Conservation (phyloP, 2,329 filamentous ascomycete species). For the Aspergillus pseudoterreus region DNA sequence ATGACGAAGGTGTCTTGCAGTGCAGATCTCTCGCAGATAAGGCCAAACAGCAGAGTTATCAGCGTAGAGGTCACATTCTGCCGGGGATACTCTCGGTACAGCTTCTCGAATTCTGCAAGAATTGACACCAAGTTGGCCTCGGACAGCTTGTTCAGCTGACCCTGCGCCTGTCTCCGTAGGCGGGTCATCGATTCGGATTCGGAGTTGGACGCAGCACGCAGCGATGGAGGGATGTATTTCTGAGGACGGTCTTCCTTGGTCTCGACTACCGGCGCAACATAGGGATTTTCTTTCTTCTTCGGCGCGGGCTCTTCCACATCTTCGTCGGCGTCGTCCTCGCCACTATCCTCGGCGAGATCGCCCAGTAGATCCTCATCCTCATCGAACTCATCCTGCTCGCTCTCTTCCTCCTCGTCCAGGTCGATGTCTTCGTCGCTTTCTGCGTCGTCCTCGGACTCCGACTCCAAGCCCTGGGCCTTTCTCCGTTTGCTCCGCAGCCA, state of each 20-base stretch:
- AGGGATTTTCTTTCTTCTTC: slow-evolving; percentile 74
- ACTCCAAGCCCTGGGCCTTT: slow-evolving; percentile 43
- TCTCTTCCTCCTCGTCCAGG: slow-evolving; percentile 23
- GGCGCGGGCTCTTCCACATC: slow-evolving; percentile 38
- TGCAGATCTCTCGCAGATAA: slow-evolving; percentile 72
- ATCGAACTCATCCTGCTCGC: slow-evolving; percentile 34
- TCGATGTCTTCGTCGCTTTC: slow-evolving; percentile 28
- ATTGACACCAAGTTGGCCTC: slow-evolving; percentile 87
- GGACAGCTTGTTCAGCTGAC: slow-evolving; percentile 86
- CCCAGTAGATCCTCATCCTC: slow-evolving; percentile 23
- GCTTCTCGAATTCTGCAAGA: slow-evolving; percentile 71
- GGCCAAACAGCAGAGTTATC: slow-evolving; percentile 71
- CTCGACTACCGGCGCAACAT: slow-evolving; percentile 64
- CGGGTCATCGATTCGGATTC: slow-evolving; percentile 65
- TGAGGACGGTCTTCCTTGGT: slow-evolving; percentile 49
- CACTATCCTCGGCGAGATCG: slow-evolving; percentile 24
- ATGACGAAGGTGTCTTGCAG: slow-evolving; percentile 88
- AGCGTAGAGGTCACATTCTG: slow-evolving; percentile 81
- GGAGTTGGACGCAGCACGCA: slow-evolving; percentile 61
- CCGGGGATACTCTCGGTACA: slow-evolving; percentile 82
- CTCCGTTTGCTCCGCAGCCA: slow-evolving; percentile 58
- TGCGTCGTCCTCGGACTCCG: slow-evolving; percentile 24
- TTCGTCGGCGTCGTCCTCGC: slow-evolving; percentile 30
- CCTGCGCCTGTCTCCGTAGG: slow-evolving; percentile 76
- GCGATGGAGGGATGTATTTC: slow-evolving; percentile 84